These are phyloP conservation scores for Ustilago vetiveriae DNA, from an alignment of 1,284 basidiomycete genomes.

Conservation along the genomic window DNA sequence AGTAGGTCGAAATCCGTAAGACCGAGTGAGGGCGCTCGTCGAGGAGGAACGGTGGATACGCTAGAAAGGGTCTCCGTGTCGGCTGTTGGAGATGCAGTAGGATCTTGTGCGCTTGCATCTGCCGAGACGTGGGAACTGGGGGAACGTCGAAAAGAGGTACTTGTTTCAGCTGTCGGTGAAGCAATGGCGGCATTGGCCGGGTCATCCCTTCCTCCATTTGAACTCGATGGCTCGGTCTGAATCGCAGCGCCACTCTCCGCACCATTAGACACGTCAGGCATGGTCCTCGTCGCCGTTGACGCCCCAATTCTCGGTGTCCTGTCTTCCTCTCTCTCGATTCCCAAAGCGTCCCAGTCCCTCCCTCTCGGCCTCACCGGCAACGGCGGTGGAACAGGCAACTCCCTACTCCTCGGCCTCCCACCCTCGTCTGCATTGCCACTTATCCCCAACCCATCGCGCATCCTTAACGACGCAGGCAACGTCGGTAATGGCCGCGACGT, in stretches of 20 bases:
- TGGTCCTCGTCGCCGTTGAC: background rate
- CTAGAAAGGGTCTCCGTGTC: no score
- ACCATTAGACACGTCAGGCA: background rate
- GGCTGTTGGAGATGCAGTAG: no score
- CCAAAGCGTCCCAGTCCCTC: conserved; percentile 13
- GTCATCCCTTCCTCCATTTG: background rate
- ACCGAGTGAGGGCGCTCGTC: conserved; percentile 24
- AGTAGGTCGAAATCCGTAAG: conserved; percentile 64
- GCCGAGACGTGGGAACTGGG: background rate
- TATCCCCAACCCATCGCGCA: conserved; percentile 18
- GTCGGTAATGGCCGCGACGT: conserved; percentile 12
- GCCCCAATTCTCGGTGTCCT: background rate
- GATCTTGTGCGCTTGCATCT: no score
- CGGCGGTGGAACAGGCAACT: conserved; percentile 26
- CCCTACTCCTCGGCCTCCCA: background rate
- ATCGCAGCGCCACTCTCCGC: background rate
- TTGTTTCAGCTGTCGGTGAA: background rate
- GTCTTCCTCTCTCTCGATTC: background rate
- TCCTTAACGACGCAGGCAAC: conserved; percentile 12
- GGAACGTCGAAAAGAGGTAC: no score
- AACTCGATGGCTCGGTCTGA: background rate
- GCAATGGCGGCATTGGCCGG: background rate
- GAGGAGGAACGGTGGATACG: background rate
- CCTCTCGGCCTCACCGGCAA: conserved; percentile 21
- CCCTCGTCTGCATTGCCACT: background rate